Percentiles rank a stretch among this genome's conserved stretches.
phyloP scores from a whole-genome alignment of 2,329 filamentous ascomycete genomes.

The Stachybotrys chartarum region DNA sequence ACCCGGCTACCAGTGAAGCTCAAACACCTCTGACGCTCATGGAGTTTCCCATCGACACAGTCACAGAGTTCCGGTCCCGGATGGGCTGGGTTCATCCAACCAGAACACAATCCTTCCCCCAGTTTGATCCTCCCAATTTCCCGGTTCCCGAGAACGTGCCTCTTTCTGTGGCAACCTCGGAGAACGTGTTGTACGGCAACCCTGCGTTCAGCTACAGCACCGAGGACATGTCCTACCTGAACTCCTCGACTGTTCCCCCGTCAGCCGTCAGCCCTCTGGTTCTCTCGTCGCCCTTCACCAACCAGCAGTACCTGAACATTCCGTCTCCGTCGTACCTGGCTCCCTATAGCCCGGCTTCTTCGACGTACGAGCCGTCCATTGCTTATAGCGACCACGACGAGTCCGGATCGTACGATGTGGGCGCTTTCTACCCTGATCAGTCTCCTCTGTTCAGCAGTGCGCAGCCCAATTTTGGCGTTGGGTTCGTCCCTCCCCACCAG shows the following conservation, averaged over 20 bases:
- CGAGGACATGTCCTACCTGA: constrained; percentile 52
- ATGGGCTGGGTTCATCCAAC: constrained; percentile 60
- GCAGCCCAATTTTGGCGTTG: constrained; percentile 35
- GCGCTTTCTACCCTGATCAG: constrained; percentile 33
- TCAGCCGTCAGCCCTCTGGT: constrained; percentile 47
- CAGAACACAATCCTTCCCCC: constrained; percentile 53
- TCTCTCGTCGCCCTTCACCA: constrained; percentile 47
- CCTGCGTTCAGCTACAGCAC: constrained; percentile 58
- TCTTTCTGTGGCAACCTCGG: constrained; percentile 30
- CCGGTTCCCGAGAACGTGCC: constrained; percentile 37
- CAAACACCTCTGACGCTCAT: constrained; percentile 60
- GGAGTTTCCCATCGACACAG: constrained; percentile 65
- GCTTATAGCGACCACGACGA: constrained; percentile 58
- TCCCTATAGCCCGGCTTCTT: constrained; percentile 56
- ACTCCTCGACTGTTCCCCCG: constrained; percentile 32
- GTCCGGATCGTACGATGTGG: constrained; percentile 41
- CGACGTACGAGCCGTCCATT: constrained; percentile 55
- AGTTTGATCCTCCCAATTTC: constrained; percentile 51
- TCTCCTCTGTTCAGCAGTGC: constrained; percentile 38
- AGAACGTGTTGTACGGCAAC: constrained; percentile 48
- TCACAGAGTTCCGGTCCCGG: constrained; percentile 59
- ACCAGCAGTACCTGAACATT: constrained; percentile 53
- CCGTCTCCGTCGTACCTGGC: constrained; percentile 54
- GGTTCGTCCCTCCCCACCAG: constrained; percentile 59
- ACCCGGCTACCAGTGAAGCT: constrained; percentile 47